A percentile compares a stretch with the other conserved stretches of the same genome.
Evolutionary conservation across 345 rosid species (phyloP).

Genomic region (Eucalyptus erythrocorys): DNA sequence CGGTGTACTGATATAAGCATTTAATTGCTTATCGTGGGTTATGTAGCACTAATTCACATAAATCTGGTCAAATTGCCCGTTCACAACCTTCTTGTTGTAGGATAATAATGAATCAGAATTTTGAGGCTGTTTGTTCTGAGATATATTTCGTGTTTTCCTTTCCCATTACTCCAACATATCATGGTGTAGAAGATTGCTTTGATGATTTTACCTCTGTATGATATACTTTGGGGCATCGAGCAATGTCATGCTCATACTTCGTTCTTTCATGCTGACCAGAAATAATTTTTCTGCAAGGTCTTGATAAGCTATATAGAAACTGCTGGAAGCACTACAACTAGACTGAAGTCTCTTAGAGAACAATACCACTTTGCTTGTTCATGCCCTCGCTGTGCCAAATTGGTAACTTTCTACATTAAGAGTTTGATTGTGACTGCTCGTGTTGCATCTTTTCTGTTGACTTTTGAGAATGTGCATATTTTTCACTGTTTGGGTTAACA

Average conservation of each 20-base stretch:
- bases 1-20: not conserved
- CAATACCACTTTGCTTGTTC: conserved; percentile 76
- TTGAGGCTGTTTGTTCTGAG: not conserved
- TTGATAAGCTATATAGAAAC: conserved; percentile 82
- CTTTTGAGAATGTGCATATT: not conserved
- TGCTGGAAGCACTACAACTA: conserved; percentile 81
- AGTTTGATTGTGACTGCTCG: not conserved
- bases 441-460: not conserved
- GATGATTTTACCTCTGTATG: not conserved
- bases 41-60: not conserved
- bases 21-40: not conserved
- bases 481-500: not conserved
- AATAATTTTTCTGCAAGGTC: conserved; percentile 24
- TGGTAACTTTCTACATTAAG: conserved; percentile 25
- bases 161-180: not conserved
- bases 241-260: not conserved
- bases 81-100: not conserved
- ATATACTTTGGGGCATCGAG: not conserved
- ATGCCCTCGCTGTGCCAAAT: conserved; percentile 58
- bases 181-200: not conserved
- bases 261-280: not conserved
- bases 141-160: not conserved
- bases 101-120: not conserved
- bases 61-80: not conserved
- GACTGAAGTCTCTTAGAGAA: conserved; percentile 76